Percentiles rank a stretch among this genome's conserved stretches.
These are phyloP conservation scores for Thermothielavioides terrestris DNA, from an alignment of 495 filamentous ascomycete species.

Conservation along the genomic window DNA sequence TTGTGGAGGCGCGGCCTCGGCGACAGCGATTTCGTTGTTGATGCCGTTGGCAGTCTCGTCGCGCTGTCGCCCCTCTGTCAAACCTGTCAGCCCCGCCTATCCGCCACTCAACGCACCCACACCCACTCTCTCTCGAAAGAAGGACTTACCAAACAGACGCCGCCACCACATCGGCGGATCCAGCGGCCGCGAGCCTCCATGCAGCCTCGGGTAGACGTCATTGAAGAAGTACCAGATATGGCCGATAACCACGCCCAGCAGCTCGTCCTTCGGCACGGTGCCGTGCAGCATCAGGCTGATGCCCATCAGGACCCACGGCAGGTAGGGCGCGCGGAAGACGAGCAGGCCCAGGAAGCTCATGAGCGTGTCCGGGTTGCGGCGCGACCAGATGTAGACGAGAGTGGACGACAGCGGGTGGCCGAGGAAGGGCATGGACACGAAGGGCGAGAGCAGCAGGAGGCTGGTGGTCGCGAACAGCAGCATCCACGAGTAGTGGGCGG, in stretches of 20 bases:
- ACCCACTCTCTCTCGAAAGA: no score
- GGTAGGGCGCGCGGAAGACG: conserved; percentile 86
- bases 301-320: conserved; percentile 93
- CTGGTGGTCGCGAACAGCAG: conserved; percentile 72
- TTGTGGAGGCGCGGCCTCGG: conserved; percentile 26
- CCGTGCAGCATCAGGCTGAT: conserved; percentile 83
- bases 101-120: neutral
- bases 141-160: conserved; percentile 62
- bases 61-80: conserved; percentile 31
- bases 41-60: conserved; percentile 41
- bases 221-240: conserved; percentile 98
- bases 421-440: conserved; percentile 83
- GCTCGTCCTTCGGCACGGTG: conserved; percentile 85
- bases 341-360: conserved; percentile 85
- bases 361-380: conserved; percentile 84
- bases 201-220: conserved; percentile 88
- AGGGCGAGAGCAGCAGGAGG: conserved; percentile 70
- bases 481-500: conserved; percentile 91
- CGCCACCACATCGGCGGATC: conserved; percentile 92
- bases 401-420: conserved; percentile 82
- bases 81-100: conserved; percentile 2
- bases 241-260: conserved; percentile 85
- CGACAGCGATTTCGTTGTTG: conserved; percentile 46
- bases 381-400: conserved; percentile 96
- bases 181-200: conserved; percentile 74